Percentiles rank a stretch among this genome's conserved stretches.
Conservation (phyloP, 1,284 basidiomycete genomes). For the Tylopilus sp. region DNA sequence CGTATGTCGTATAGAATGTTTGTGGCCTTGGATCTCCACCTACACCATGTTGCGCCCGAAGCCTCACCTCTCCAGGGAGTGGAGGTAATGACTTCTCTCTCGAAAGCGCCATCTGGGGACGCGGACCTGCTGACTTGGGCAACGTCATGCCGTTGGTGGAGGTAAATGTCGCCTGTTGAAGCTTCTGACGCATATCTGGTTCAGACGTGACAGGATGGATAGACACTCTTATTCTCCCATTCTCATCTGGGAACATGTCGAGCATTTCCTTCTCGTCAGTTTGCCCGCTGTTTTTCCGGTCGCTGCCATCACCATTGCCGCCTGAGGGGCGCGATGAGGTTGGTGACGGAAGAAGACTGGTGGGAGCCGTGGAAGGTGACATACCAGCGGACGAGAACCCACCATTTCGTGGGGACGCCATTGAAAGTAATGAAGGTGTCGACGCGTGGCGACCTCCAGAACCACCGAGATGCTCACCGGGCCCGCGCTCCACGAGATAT, state of each 20-base stretch:
- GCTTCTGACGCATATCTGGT: constrained; percentile 51
- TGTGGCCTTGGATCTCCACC: constrained; percentile 51
- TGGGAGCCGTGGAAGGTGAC: constrained; percentile 66
- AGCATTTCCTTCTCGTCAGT: constrained; percentile 37
- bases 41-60: constrained; percentile 36
- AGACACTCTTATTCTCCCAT: constrained; percentile 34
- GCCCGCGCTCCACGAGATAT: constrained; percentile 71
- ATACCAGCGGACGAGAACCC: constrained; percentile 50
- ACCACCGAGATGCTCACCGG: constrained; percentile 42
- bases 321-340: constrained; percentile 60
- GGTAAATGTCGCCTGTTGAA: constrained; percentile 35
- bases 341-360: constrained; percentile 67
- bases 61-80: constrained; percentile 54
- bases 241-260: constrained; percentile 33
- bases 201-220: constrained; percentile 54
- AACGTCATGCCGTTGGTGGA: constrained; percentile 32
- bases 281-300: constrained; percentile 37
- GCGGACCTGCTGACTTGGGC: constrained; percentile 29
- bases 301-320: constrained; percentile 49
- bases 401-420: constrained; percentile 50
- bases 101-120: constrained; percentile 38
- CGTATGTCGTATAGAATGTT: constrained; percentile 60
- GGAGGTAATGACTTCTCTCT: constrained; percentile 75
- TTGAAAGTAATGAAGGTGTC: constrained; percentile 60
- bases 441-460: constrained; percentile 53